Base-by-base conservation (phyloP, 139 green algal genomes). In the Chlamydomonas sp. region DNA sequence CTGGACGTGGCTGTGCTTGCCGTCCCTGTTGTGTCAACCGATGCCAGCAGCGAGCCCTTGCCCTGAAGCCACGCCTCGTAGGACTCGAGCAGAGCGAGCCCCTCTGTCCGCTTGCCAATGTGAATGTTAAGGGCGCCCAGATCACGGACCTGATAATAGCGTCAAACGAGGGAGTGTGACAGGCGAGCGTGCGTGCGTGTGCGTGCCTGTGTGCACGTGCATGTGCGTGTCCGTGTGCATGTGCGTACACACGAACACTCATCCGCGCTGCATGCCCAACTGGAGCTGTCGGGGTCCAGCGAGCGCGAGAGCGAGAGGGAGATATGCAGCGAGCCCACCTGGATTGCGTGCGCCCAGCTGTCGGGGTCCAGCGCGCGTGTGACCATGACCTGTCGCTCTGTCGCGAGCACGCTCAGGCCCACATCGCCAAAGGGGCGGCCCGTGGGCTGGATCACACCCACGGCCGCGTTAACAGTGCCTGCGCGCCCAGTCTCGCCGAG, bases 371-470 rank as follows among this genome's bases (percentile, higher is more conserved):
- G 30, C 60, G 39, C 60, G 5, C 60, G 60, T 24, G 60, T 68
- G n/a, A 68, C 34, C 10, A 68, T n/a, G 22, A 37, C 65, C 29
- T 39, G 28, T 5, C 70, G 59, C 60, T 75, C 70, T 24, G 28
- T 54, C 34, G 70, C 70, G 31, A 75, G 60, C 16, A 75, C 50
- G 4, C 38, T 33, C 10, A 75, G 60, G n/a, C 62, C 39, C 38
- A 75, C 70, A 59, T 75, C 35, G 24, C 70, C 70, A 75, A 70
- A 75, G 3, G 70, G 70, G 5, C 70, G 59, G 2, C 70, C 70
- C 30, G 20, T 54, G 43, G 43, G 22, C 39, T 73, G 65, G 64
- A 73, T 73, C 13, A 73, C 64, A 26, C 73, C 48, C 2, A 79
- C 73, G 13, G 67, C 67, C 58, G 59, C 59, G 34, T 61, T 68